Evolutionary conservation across 2,329 filamentous ascomycete species (phyloP).

Genomic region (Dendrostoma leiphaemia): DNA sequence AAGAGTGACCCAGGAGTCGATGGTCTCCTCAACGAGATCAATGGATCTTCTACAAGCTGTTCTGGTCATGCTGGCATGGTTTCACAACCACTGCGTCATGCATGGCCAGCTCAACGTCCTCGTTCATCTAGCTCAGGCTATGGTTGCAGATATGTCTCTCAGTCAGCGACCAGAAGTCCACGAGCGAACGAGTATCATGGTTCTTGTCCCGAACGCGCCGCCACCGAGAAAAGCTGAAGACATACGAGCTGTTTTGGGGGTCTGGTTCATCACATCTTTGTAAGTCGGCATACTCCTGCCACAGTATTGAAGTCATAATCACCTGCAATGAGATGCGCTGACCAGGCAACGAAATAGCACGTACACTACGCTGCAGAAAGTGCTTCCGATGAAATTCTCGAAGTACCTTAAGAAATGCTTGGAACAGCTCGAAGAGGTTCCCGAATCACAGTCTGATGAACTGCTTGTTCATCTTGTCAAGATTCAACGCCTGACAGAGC

Average conservation of each 20-base stretch:
- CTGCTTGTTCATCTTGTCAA: conserved; percentile 46
- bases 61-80: conserved; percentile 48
- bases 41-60: conserved; percentile 49
- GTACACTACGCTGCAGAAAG: conserved; percentile 40
- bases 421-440: conserved; percentile 38
- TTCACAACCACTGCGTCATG: conserved; percentile 54
- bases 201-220: conserved; percentile 37
- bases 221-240: conserved; percentile 48
- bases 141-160: conserved; percentile 47
- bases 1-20: conserved; percentile 46
- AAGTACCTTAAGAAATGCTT: conserved; percentile 52
- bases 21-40: conserved; percentile 48
- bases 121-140: conserved; percentile 44
- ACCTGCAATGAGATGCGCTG: background rate
- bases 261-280: conserved; percentile 55
- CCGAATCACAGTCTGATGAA: conserved; percentile 46
- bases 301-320: background rate
- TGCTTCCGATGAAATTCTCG: conserved; percentile 50
- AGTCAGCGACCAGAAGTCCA: conserved; percentile 38
- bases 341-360: conserved; percentile 30
- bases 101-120: conserved; percentile 53
- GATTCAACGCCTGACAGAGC: conserved; percentile 49
- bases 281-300: conserved; percentile 30
- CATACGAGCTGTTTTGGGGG: conserved; percentile 47
- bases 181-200: conserved; percentile 42